These are phyloP conservation scores for Penicillium sp. DNA, from an alignment of 2,329 filamentous ascomycete species.

Conservation along the genomic window DNA sequence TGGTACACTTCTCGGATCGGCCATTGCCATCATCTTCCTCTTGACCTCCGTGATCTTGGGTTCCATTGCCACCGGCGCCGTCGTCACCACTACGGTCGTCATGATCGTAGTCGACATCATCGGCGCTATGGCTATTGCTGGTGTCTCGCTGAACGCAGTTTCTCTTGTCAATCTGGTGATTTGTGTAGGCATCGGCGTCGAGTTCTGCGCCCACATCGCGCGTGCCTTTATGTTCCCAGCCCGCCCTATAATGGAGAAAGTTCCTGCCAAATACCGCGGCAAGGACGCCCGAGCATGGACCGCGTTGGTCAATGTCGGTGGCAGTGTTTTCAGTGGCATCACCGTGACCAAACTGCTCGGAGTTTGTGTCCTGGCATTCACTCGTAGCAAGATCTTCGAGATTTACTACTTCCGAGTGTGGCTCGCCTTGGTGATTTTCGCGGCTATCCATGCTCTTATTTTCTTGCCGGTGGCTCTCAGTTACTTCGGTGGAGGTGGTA, in stretches of 20 bases:
- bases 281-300: constrained; percentile 88
- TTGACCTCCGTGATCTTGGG: constrained; percentile 81
- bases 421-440: constrained; percentile 87
- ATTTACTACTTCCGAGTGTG: constrained; percentile 99
- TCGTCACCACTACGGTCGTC: constrained; percentile 81
- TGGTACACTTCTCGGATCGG: constrained; percentile 75
- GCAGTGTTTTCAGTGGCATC: constrained; percentile 93
- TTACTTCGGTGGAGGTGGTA: constrained; percentile 77
- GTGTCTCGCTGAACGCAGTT: constrained; percentile 91
- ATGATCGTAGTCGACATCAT: constrained; percentile 97
- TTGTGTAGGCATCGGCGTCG: constrained; percentile 92
- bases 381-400: constrained; percentile 96
- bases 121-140: constrained; percentile 86
- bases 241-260: constrained; percentile 76
- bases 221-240: constrained; percentile 95
- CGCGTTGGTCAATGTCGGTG: constrained; percentile 90
- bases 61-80: constrained; percentile 75
- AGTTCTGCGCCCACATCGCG: constrained; percentile 97
- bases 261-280: constrained; percentile 75
- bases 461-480: constrained; percentile 90
- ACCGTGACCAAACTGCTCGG: constrained; percentile 94
- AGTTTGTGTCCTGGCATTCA: constrained; percentile 90
- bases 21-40: constrained; percentile 80
- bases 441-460: constrained; percentile 82
- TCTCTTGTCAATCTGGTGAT: constrained; percentile 96